Evolutionary conservation across 768 basidiomycete genomes (phyloP).

Genomic region (Sarcodon sp.): DNA sequence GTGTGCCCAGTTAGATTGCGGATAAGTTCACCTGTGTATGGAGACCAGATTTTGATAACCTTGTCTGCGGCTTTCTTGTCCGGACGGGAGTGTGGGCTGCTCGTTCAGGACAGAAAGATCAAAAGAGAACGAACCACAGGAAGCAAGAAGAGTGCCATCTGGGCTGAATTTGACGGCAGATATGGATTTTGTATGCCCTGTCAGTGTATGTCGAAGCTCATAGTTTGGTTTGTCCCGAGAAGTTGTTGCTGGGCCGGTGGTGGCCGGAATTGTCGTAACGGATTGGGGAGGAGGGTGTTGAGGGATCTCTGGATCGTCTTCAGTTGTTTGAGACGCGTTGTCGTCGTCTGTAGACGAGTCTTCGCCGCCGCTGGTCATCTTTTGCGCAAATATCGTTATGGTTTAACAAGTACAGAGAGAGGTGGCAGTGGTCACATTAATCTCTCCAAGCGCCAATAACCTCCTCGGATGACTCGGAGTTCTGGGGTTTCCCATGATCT

Average conservation of each 20-base stretch:
- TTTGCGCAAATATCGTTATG: neutral
- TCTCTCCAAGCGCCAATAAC: neutral
- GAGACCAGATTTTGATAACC: slow-evolving; percentile 72
- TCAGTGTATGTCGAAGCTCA: slow-evolving; percentile 48
- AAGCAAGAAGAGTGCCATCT: slow-evolving; percentile 74
- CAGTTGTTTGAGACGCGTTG: slow-evolving; percentile 71
- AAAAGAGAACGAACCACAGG: slow-evolving; percentile 48
- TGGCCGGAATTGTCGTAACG: slow-evolving; percentile 17
- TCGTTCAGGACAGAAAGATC: neutral
- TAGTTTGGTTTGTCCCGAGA: slow-evolving; percentile 40
- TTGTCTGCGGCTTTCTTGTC: slow-evolving; percentile 52
- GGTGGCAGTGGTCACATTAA: neutral
- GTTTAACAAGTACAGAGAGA: neutral
- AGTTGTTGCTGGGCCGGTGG: slow-evolving; percentile 21
- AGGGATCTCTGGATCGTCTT: slow-evolving; percentile 73
- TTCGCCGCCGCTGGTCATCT: slow-evolving; percentile 11
- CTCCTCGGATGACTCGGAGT: neutral
- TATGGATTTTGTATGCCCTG: slow-evolving; percentile 72
- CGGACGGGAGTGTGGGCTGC: neutral
- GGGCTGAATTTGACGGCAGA: slow-evolving; percentile 89
- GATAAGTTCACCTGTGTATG: slow-evolving; percentile 65
- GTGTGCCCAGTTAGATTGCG: slow-evolving; percentile 67
- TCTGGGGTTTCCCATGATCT: neutral
- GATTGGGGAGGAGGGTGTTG: slow-evolving; percentile 31
- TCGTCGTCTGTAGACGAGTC: slow-evolving; percentile 41